Conservation (phyloP, 2,329 filamentous ascomycete genomes). For the Coniochaeta prunicola region DNA sequence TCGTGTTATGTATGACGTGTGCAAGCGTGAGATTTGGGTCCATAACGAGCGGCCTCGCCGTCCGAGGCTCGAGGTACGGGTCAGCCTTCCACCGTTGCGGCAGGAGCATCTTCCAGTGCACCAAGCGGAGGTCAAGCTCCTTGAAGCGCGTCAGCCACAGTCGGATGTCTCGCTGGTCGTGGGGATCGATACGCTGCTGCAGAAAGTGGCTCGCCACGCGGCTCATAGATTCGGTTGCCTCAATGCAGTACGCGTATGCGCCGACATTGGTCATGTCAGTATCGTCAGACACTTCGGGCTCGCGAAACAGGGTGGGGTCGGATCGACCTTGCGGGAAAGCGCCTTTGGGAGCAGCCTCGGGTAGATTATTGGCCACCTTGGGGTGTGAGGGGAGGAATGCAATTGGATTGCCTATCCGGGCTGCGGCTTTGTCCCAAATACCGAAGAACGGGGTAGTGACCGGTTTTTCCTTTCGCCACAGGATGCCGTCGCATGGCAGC, state of each 20-base stretch:
- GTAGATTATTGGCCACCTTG: background rate
- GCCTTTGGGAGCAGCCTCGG: background rate
- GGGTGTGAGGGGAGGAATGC: conserved; percentile 25
- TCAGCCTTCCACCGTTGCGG: conserved; percentile 33
- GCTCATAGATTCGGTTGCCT: conserved; percentile 38
- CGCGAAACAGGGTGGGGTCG: too few species aligned
- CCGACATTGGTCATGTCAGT: conserved; percentile 32
- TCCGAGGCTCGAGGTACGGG: conserved; percentile 13
- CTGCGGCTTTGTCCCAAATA: conserved; percentile 33
- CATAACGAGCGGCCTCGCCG: conserved; percentile 19
- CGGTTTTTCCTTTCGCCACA: conserved; percentile 31
- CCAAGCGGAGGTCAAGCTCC: conserved; percentile 35
- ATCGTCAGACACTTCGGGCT: background rate
- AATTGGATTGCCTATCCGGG: conserved; percentile 29
- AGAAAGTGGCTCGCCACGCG: conserved; percentile 37
- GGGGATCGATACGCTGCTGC: conserved; percentile 29
- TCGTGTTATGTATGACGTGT: conserved; percentile 40
- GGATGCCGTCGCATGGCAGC: conserved; percentile 29
- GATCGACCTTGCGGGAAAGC: background rate
- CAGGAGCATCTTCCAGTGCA: conserved; percentile 38
- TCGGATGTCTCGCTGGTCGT: conserved; percentile 29
- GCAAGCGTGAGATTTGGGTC: conserved; percentile 40
- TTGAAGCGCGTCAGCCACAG: conserved; percentile 30
- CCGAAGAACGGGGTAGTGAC: conserved; percentile 35
- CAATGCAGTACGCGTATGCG: conserved; percentile 15